Percentiles rank a stretch among this genome's conserved stretches.
These are phyloP conservation scores for Craspedostauros australis DNA, from an alignment of 108 stramenopile genomes.

Conservation along the genomic window DNA sequence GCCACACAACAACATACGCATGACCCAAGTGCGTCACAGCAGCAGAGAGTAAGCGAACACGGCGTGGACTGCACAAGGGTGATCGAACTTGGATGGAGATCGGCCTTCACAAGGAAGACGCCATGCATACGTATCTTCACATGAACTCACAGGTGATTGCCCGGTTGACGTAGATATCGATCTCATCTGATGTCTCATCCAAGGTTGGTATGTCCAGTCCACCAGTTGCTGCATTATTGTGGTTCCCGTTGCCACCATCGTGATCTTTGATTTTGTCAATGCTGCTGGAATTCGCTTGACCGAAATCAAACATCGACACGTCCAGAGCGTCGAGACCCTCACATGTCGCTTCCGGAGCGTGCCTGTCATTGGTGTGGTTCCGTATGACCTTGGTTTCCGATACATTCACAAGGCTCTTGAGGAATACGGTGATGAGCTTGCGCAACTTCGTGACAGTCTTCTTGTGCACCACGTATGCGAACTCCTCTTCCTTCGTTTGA, in stretches of 20 bases:
- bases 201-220: too few species aligned
- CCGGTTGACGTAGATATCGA: too few species aligned
- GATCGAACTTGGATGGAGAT: too few species aligned
- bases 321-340: constrained; percentile 26
- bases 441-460: constrained; percentile 17
- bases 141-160: too few species aligned
- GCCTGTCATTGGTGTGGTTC: not conserved
- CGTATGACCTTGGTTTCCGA: constrained; percentile 4
- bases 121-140: too few species aligned
- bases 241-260: constrained; percentile 30
- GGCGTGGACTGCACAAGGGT: too few species aligned
- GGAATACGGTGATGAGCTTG: constrained; percentile 1
- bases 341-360: not conserved
- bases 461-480: constrained; percentile 14
- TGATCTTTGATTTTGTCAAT: constrained; percentile 2
- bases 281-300: not conserved
- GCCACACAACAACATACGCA: too few species aligned
- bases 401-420: constrained; percentile 13
- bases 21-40: too few species aligned
- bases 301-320: not conserved
- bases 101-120: too few species aligned
- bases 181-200: constrained; percentile 23
- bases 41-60: too few species aligned
- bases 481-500: constrained; percentile 4
- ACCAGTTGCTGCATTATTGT: constrained; percentile 38